Evolutionary conservation across 164 flowering plant genomes (phyloP), one percentile per base, ranked within the genome.

Genomic region (Berberis thunbergii): DNA sequence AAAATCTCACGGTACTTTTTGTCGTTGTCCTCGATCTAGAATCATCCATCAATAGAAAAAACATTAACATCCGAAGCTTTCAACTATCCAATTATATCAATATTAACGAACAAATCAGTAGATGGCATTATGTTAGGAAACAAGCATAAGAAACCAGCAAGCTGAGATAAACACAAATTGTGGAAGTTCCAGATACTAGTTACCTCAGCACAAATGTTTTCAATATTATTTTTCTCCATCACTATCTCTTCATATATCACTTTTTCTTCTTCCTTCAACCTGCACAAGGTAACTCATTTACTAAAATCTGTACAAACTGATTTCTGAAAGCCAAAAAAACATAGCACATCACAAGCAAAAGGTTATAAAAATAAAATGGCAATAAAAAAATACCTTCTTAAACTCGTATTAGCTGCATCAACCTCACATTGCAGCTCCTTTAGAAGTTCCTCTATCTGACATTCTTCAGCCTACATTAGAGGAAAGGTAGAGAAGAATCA

Each of bases 261-360:
- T 53, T 58, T 71, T 66, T 89, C 96, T 58, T 89, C 87, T 52
- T 81, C 86, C 71, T 80, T 79, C 74, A 82, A 77, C 68, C 98
- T 92, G 81, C 65, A 71, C 62, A 61, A 49, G 5, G 49, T 49
- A 41, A 45, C n/a, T 7, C 54, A 52, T 52, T 52, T 4, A 52
- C 11, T 26, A 48, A 48, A 13, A 67, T 64, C 4, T 6, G 50
- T 52, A 43, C 8, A 46, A 41, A 43, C 1, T 67, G 54, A 45
- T 13, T 49, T 59, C 39, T 10, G 11, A 6, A 52, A 11, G 13
- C n/a, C 10, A 52, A 7, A 5, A 3, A 7, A 6, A 52, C 54
- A 52, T 52, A 4, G n/a, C 1, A 2, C 54, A 10, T 10, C 11
- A 3, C 4, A 52, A 52, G n/a, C 13, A 10, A 52, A 4, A 7